Evolutionary conservation across 208 protist species (phyloP).

Genomic region (Wallacemonas sp.): DNA sequence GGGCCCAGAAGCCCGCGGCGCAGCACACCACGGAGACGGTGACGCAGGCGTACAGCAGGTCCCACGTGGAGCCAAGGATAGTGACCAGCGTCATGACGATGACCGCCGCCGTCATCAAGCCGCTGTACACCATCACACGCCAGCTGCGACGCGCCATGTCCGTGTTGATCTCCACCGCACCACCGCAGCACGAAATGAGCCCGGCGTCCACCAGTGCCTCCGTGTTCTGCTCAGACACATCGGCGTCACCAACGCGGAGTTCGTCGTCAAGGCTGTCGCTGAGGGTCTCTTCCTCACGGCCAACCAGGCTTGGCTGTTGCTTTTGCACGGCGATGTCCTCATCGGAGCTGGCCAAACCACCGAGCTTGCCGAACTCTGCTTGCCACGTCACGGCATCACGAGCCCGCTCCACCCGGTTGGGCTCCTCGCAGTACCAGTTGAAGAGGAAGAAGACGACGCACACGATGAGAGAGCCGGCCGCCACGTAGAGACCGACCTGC

Average conservation of each 20-base stretch:
- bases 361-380: conserved; percentile 47
- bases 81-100: conserved; percentile 21
- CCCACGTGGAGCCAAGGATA: conserved; percentile 14
- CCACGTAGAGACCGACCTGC: conserved; percentile 21
- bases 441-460: conserved; percentile 24
- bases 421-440: conserved; percentile 36
- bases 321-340: conserved; percentile 23
- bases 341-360: conserved; percentile 23
- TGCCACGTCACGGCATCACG: conserved; percentile 53
- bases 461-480: conserved; percentile 23
- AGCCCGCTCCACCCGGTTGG: conserved; percentile 28
- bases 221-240: neutral
- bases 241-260: neutral
- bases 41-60: conserved; percentile 18
- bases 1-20: conserved; percentile 22
- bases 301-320: conserved; percentile 20
- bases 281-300: conserved; percentile 14
- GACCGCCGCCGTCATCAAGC: conserved; percentile 24
- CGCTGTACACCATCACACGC: conserved; percentile 28
- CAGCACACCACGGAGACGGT: conserved; percentile 14
- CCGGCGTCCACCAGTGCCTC: conserved; percentile 8
- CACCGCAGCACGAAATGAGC: conserved; percentile 18
- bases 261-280: conserved; percentile 29
- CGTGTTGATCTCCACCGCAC: conserved; percentile 22
- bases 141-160: conserved; percentile 22